Percentiles rank a stretch among this genome's conserved stretches.
These are phyloP conservation scores for Yamadazyma atmosphaerica DNA, from an alignment of 1,139 yeast species.

Conservation along the genomic window DNA sequence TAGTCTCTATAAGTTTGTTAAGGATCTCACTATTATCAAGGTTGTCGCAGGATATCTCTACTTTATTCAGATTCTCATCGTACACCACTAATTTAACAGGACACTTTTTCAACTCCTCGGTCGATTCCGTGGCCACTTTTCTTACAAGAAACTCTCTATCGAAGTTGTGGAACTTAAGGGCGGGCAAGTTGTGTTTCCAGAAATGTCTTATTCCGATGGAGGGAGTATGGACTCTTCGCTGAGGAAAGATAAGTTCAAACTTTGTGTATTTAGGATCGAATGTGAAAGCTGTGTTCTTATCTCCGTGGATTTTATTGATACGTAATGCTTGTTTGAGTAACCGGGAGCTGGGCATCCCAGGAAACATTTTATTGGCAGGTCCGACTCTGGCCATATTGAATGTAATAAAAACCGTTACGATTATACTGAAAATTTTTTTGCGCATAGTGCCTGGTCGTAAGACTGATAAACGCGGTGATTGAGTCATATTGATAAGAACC, in stretches of 20 bases:
- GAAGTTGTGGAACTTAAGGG: slow-evolving; percentile 82
- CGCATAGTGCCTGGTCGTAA: slow-evolving; percentile 3
- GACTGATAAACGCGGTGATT: neutral
- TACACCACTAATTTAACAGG: slow-evolving; percentile 47
- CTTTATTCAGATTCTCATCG: slow-evolving; percentile 17
- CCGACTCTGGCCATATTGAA: slow-evolving; percentile 7
- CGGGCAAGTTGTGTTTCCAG: slow-evolving; percentile 74
- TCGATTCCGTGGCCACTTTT: slow-evolving; percentile 48
- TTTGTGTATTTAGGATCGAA: slow-evolving; percentile 27
- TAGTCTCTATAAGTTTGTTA: slow-evolving; percentile 28
- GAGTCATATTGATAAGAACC: neutral
- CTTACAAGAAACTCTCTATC: slow-evolving; percentile 60
- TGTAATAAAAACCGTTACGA: neutral
- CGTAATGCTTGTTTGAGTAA: slow-evolving; percentile 36
- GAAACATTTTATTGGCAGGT: slow-evolving; percentile 15
- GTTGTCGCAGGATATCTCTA: slow-evolving; percentile 31
- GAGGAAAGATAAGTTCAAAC: slow-evolving; percentile 33
- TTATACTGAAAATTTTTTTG: slow-evolving; percentile 1
- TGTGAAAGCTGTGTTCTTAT: slow-evolving; percentile 32
- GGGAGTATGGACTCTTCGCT: slow-evolving; percentile 28
- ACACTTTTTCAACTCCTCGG: slow-evolving; percentile 40
- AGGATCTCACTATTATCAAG: slow-evolving; percentile 23
- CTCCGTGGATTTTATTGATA: slow-evolving; percentile 42
- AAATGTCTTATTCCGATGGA: slow-evolving; percentile 48
- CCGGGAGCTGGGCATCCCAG: slow-evolving; percentile 27